A percentile compares a stretch with the other conserved stretches of the same genome.
phyloP scores from a whole-genome alignment of 1,139 yeast species.

The Sugiyamaella grinbergsii region DNA sequence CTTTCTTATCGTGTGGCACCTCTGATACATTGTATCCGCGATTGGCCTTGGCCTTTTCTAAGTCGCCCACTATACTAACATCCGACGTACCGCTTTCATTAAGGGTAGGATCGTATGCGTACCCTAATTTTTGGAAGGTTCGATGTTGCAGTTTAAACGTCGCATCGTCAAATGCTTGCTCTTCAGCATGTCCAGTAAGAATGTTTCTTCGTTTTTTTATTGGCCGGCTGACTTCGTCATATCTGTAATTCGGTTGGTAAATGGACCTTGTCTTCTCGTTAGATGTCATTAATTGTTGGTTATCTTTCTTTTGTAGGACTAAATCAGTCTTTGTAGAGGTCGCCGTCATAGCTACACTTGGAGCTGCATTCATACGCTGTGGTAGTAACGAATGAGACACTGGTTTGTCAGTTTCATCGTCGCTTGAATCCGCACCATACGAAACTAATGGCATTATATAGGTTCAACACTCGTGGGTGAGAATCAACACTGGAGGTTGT shows the following conservation, averaged over 20 bases:
- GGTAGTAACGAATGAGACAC: background rate
- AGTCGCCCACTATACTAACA: slow-evolving; percentile 34
- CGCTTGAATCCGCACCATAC: slow-evolving; percentile 21
- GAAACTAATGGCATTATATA: slow-evolving; percentile 21
- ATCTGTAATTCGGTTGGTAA: slow-evolving; percentile 19
- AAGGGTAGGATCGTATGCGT: slow-evolving; percentile 38
- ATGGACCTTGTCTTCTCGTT: background rate
- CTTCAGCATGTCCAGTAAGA: slow-evolving; percentile 45
- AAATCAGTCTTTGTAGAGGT: background rate
- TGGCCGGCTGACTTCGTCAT: slow-evolving; percentile 25
- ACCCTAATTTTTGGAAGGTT: slow-evolving; percentile 39
- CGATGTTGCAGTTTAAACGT: slow-evolving; percentile 49
- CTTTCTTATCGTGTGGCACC: slow-evolving; percentile 28
- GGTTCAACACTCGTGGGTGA: background rate
- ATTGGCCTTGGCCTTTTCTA: slow-evolving; percentile 27
- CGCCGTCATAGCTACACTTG: background rate
- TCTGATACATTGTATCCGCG: slow-evolving; percentile 29
- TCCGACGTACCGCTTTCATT: slow-evolving; percentile 24
- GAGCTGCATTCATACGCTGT: slow-evolving; percentile 7
- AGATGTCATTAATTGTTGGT: background rate
- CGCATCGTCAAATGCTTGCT: slow-evolving; percentile 46
- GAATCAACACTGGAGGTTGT: background rate
- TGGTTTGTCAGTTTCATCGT: slow-evolving; percentile 5
- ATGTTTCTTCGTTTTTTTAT: slow-evolving; percentile 30
- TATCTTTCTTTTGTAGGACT: background rate